Base-by-base conservation (phyloP, 768 basidiomycete species). In the Suillus alpinus region DNA sequence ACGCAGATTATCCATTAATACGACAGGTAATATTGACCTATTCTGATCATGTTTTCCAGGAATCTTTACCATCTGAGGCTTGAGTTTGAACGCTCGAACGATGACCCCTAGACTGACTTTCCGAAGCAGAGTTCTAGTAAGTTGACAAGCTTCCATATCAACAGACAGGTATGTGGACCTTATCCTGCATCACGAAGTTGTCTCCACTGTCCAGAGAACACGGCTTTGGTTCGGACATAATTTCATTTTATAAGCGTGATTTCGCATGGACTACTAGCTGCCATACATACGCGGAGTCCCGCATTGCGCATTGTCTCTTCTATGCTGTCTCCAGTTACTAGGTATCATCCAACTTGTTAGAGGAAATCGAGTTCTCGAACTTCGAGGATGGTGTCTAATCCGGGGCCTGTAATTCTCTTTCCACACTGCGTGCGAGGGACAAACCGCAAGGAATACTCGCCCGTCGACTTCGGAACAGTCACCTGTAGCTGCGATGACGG, bases 401-500 rank as follows among this genome's bases (percentile, higher is more conserved):
- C 12, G 44, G 44, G 13, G 20, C 44, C 20, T 23, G 20, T 23
- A 20, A 23, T 23, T 13, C 20, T 5, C n/a, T 20, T n/a, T 20
- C 41, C n/a, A 3, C 26, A 26, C n/a, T 77, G 75, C 12, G 76
- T 77, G 18, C 76, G 76, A 39, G 67, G 59, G 4, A 66, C 65
- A 4, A 70, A 67, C 46, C 68, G 73, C 56, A 63, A 60, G 18
- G 67, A 64, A 36, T 68, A 64, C 40, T 59, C 67, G 9, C 65
- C 53, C 6, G 53, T 60, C 59, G 65, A 49, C 31, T 62, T 37
- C 34, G 72, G 65, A n/a, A 65, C 13, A 46, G 57, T 23, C 6
- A 64, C 44, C 12, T 64, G 63, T 29, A 12, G 9, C 20, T 39
- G 53, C 53, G 37, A 36, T 18, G 53, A 39, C 23, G 23, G n/a